Evolutionary conservation across 2,329 filamentous ascomycete species (phyloP), one percentile per base, ranked within the genome.

Genomic region (Aureobasidium sp.): DNA sequence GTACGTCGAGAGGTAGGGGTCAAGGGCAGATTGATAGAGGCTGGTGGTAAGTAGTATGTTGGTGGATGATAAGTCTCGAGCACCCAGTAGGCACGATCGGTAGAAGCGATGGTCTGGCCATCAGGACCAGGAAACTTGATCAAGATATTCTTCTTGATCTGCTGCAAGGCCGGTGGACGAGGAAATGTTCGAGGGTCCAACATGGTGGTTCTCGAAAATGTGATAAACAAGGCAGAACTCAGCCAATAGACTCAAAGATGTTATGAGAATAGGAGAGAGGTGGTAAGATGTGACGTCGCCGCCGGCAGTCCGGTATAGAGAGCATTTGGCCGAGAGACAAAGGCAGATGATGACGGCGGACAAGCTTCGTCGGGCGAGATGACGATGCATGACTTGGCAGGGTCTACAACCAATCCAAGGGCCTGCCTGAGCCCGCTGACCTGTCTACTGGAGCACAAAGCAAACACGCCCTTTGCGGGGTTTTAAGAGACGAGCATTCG

Each of bases 41-140:
- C 70, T 1, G 71, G 74, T 1, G 81, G 79, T 4, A 84, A 68
- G 62, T 83, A 84, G 65, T 83, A 84, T 24, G 80, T 82, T 4
- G 80, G 81, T 29, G 80, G 78, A 59, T 83, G 80, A 58, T 79
- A 78, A 16, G 79, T 82, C 64, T 84, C 79, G 29, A 84, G 68
- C 3, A 80, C 79, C 80, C 80, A 83, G 63, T 76, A 83, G 2
- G 75, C 79, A 40, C 79, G 72, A 52, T 69, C 75, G 6, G 80
- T 82, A 38, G 83, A 78, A 10, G 79, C 80, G 56, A 84, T 75
- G 44, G 74, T 67, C 40, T 75, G 67, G 17, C 74, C 76, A 22
- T 75, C 70, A 38, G 76, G 66, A 17, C 73, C 75, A 24, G 76
- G 70, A 72, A 77, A 82, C 62, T 74, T 78, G 57, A 84, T 74